phyloP scores from a whole-genome alignment of 2,329 filamentous ascomycete species.

The Phoma sp. region DNA sequence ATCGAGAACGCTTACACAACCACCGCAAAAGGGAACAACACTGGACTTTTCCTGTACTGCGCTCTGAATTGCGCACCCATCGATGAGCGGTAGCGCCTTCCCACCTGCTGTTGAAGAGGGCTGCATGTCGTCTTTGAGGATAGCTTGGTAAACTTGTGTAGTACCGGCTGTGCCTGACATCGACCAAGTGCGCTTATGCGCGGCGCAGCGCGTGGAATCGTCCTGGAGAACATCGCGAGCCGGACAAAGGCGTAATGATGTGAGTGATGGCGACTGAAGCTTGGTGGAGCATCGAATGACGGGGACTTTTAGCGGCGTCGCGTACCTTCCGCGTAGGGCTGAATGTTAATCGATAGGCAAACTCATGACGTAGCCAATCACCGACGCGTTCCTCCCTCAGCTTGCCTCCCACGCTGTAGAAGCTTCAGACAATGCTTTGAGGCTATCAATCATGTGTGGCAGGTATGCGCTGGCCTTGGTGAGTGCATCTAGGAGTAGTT shows the following conservation, averaged over 20 bases:
- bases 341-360: constrained; percentile 18
- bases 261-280: constrained; percentile 14
- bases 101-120: constrained; percentile 33
- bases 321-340: constrained; percentile 38
- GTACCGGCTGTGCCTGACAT: constrained; percentile 33
- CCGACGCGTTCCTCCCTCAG: constrained; percentile 22
- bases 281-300: constrained; percentile 29
- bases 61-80: constrained; percentile 36
- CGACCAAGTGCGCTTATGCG: constrained; percentile 29
- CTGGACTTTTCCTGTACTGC: constrained; percentile 48
- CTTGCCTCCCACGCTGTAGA: constrained; percentile 4
- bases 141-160: constrained; percentile 27
- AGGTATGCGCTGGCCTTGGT: constrained; percentile 70
- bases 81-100: constrained; percentile 37
- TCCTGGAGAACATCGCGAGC: constrained; percentile 47
- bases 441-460: constrained; percentile 65
- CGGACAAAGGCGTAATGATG: constrained; percentile 22
- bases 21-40: constrained; percentile 47
- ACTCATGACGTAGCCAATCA: constrained; percentile 45
- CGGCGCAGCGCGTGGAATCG: constrained; percentile 35
- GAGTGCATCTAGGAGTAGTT: constrained; percentile 34
- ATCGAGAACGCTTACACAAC: constrained; percentile 25
- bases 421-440: constrained; percentile 28
- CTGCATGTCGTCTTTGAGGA: constrained; percentile 34
- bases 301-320: constrained; percentile 38